Evolutionary conservation across 352 stramenopile genomes (phyloP), one percentile per base, ranked within the genome.

Genomic region (Globisporangium paroecandrum): DNA sequence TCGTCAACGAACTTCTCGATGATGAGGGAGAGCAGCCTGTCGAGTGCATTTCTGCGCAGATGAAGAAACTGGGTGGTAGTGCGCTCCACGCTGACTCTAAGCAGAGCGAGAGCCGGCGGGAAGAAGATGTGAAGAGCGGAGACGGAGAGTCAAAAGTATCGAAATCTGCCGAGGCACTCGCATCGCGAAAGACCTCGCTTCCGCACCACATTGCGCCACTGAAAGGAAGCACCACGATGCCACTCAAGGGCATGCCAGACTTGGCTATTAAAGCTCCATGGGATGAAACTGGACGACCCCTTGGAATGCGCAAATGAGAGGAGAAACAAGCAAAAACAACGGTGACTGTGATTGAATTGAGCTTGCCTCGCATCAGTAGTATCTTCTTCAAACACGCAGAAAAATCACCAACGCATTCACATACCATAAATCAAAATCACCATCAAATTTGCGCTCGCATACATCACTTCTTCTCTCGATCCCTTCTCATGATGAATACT

Each of bases 151-250:
- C 77, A 36, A 89, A 89, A 63, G 66, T 64, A 6, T 65, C 74
- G n/a, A 84, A 85, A 38, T 24, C 66, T 7, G 56, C 32, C 20
- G 77, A 85, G 27, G 32, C 12, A 10, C 56, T 62, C 8, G 69
- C 77, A 64, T 53, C 75, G 22, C 75, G 79, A 29, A 94, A 94
- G 69, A 79, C 81, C 9, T 87, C 83, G n/a, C 70, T 90, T 29
- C 87, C 87, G 15, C 85, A 94, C 65, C 87, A 95, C 66, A 85
- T 95, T 58, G 78, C 85, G 7, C 85, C 87, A 22, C 71, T 95
- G 51, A 94, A 94, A 62, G 53, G 73, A 3, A 88, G 77, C 43
- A 70, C 71, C 4, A 72, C 76, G 4, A 70, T 66, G 24, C 82
- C 73, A 41, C 79, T 91, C 57, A 88, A 87, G 64, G 81, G 79